Percentiles rank a stretch among this genome's conserved stretches.
phyloP scores from a whole-genome alignment of 768 basidiomycete species.

The Pholiota conissans region DNA sequence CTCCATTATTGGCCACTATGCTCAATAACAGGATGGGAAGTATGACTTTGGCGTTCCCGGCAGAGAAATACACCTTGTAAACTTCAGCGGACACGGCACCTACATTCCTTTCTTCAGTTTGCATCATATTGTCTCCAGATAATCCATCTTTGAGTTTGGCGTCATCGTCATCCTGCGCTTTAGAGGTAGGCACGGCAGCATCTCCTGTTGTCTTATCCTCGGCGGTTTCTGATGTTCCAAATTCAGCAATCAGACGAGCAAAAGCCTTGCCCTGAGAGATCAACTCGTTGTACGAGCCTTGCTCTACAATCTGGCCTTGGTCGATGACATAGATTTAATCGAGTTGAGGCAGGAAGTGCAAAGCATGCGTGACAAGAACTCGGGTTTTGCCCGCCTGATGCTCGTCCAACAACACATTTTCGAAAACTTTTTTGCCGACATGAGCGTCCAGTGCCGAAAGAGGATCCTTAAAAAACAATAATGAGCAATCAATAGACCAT shows the following conservation, averaged over 20 bases:
- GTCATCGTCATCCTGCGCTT: conserved; percentile 39
- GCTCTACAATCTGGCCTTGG: conserved; percentile 77
- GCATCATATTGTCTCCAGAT: conserved; percentile 61
- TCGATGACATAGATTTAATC: conserved; percentile 83
- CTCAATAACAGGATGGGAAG: conserved; percentile 66
- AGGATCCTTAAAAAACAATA: conserved; percentile 53
- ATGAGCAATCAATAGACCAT: not conserved
- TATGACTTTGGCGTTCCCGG: conserved; percentile 65
- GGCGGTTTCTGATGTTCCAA: conserved; percentile 57
- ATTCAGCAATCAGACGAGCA: conserved; percentile 71
- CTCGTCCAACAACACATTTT: conserved; percentile 73
- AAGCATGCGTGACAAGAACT: conserved; percentile 87
- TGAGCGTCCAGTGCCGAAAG: conserved; percentile 92
- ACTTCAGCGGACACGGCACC: conserved; percentile 62
- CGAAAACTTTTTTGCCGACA: conserved; percentile 85
- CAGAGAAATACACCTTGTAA: conserved; percentile 63
- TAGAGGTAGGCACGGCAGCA: conserved; percentile 1
- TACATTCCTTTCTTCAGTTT: conserved; percentile 78
- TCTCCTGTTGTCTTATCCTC: conserved; percentile 48
- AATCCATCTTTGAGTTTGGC: conserved; percentile 14
- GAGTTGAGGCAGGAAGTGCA: conserved; percentile 86
- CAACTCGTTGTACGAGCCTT: conserved; percentile 76
- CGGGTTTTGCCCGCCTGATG: conserved; percentile 66
- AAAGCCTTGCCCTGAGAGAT: conserved; percentile 67
- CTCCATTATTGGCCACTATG: conserved; percentile 64